These are phyloP conservation scores for Debaryomyces singareniensis DNA, from an alignment of 1,139 yeast genomes.

Conservation along the genomic window DNA sequence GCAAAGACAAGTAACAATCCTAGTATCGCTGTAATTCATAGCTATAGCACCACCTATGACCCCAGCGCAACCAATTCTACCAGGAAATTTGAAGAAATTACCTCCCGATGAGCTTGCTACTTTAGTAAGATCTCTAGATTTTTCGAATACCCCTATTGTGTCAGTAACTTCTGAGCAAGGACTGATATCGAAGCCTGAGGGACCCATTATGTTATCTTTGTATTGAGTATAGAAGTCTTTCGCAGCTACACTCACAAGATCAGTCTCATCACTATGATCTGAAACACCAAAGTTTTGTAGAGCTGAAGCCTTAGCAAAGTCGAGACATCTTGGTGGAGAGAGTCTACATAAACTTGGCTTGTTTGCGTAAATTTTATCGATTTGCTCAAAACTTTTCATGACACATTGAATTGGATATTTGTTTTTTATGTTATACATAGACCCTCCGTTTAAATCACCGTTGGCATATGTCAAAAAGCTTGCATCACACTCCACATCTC, in stretches of 20 bases:
- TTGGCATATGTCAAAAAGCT: slow-evolving; percentile 16
- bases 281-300: background rate
- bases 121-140: slow-evolving; percentile 10
- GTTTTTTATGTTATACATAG: slow-evolving; percentile 19
- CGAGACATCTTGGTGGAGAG: slow-evolving; percentile 20
- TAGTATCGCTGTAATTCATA: slow-evolving; percentile 8
- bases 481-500: slow-evolving; percentile 51
- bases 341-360: slow-evolving; percentile 14
- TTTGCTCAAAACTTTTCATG: slow-evolving; percentile 4
- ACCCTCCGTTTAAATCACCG: slow-evolving; percentile 9
- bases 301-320: slow-evolving; percentile 7
- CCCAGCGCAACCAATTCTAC: slow-evolving; percentile 52
- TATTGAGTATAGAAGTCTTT: slow-evolving; percentile 10
- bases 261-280: slow-evolving; percentile 1
- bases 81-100: slow-evolving; percentile 41
- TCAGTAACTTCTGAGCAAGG: slow-evolving; percentile 24
- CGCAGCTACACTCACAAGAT: slow-evolving; percentile 13
- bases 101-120: slow-evolving; percentile 49
- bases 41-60: slow-evolving; percentile 41
- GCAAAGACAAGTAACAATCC: slow-evolving; percentile 35
- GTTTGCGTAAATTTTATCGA: slow-evolving; percentile 11
- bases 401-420: slow-evolving; percentile 19
- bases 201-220: slow-evolving; percentile 2
- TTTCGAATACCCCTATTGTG: slow-evolving; percentile 27
- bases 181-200: background rate